Base-by-base conservation (phyloP, 2,329 filamentous ascomycete species). In the Ophiobolus disseminans region DNA sequence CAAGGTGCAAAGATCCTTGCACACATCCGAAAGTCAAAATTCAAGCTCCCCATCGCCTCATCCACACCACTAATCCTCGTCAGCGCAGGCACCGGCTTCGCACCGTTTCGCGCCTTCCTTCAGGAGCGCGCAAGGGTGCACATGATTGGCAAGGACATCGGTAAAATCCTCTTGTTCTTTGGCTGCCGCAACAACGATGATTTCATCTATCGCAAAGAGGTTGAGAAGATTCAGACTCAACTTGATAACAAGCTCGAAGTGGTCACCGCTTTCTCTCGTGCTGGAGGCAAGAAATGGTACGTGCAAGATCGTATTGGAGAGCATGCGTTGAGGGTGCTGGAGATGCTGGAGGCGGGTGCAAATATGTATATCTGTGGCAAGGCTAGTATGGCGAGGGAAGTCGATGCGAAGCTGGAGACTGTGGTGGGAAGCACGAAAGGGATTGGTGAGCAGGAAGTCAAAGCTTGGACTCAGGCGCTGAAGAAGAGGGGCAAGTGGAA, bases 401-500 rank as follows among this genome's bases (percentile, higher is more conserved):
- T 78, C 23, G 64, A 66, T 40, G 54, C 69, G 63, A 60, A 53
- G 53, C 73, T 79, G 8, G 74, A 73, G 13, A 60, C 66, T 14
- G 69, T 69, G 2, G 68, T 78, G 55, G 65, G 50, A 39, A 57
- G 51, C 17, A 55, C 57, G 26, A 75, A 73, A 49, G 65, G 62
- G 1, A 75, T 77, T 73, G 62, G 56, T 11, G 75, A 78, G 14
- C 57, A 49, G 5, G 72, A 77, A 35, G 68, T 75, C 11, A 76
- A 75, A 44, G 68, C 70, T 40, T 82, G 79, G 79, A 73, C 68
- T 19, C 78, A 78, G 53, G 70, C 64, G 13, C 62, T 80, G 30
- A 81, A 80, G 73, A 78, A 74, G 57, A 72, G 72, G 21, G 75
- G 73, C n/a, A 80, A 79, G 60, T 82, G 79, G 78, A 75, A 76